Base-by-base conservation (phyloP, 495 filamentous ascomycete species). In the Glutinoglossum americanum region DNA sequence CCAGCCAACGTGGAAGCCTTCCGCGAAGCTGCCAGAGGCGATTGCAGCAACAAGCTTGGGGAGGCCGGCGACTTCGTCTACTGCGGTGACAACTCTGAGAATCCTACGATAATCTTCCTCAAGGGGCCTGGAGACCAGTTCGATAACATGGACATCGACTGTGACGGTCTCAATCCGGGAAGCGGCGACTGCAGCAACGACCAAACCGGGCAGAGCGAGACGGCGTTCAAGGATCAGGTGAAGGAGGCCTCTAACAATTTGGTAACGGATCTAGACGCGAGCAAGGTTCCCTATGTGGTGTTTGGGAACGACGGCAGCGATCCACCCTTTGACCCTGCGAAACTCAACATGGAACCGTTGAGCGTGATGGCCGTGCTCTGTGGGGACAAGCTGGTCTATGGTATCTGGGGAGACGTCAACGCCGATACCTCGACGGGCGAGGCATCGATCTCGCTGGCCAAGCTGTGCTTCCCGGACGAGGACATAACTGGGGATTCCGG, bases 381-480 rank as follows among this genome's bases (percentile, higher is more conserved):
- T 57, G 70, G 69, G 15, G 66, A 69, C 25, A 62, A 80, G 61
- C 59, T 82, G 62, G 76, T 81, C 45, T 84, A 82, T 60, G 80
- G 77, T n/a, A 66, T 85, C 56, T 83, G 78, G 81, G 81, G 78
- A 17, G 81, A 85, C 63, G 72, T 69, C 4, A 85, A 83, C 60
- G 81, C 76, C 30, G 74, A 65, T 26, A 66, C 60, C 28, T 61
- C 73, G 0, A 76, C 78, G 0, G 77, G 80, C 17, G 78, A 84
- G 59, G 74, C 76, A 0, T 74, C 74, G 25, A 70, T 83, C 32
- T 70, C 78, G 0, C 62, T 82, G 5, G 80, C 76, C 0, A 73
- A 74, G 23, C 68, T 76, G n/a, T 83, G 80, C 65, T 83, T 72
- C 62, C 73, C 64, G 0, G 59, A 69, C 30, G 63, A 64, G 0